Evolutionary conservation across 768 basidiomycete species (phyloP).

Genomic region (Auricularia sp.): DNA sequence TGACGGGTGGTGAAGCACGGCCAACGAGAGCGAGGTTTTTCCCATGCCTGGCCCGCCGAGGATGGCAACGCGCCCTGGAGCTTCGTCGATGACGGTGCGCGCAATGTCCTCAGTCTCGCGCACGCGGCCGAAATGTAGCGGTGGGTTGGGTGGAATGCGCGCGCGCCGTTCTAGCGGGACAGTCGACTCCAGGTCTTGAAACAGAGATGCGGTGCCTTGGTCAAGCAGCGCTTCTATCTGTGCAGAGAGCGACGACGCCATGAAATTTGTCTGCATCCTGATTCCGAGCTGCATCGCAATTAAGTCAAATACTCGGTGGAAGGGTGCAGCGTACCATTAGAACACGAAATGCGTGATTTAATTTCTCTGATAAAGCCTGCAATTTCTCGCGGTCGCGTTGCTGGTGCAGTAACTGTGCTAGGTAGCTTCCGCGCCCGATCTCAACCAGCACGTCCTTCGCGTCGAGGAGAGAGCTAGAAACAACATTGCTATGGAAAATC

Average conservation of each 20-base stretch:
- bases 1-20: constrained; percentile 18
- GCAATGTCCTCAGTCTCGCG: not conserved
- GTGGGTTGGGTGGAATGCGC: not conserved
- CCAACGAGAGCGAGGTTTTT: constrained; percentile 30
- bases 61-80: constrained; percentile 8
- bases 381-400: not conserved
- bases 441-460: not conserved
- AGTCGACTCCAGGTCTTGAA: not conserved
- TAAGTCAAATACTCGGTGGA: not conserved
- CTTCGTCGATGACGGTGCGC: not conserved
- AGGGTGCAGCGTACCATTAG: not conserved
- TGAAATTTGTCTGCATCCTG: not conserved
- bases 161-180: not conserved
- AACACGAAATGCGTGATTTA: not conserved
- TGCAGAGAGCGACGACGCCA: too few species aligned
- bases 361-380: not conserved
- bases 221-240: too few species aligned
- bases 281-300: not conserved
- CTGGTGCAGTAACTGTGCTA: not conserved
- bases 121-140: not conserved
- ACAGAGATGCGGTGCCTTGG: not conserved
- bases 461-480: not conserved
- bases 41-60: constrained; percentile 29
- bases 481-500: too few species aligned
- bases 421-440: not conserved